These are phyloP conservation scores for Pythium monospermum DNA, from an alignment of 352 stramenopile species.

Conservation along the genomic window DNA sequence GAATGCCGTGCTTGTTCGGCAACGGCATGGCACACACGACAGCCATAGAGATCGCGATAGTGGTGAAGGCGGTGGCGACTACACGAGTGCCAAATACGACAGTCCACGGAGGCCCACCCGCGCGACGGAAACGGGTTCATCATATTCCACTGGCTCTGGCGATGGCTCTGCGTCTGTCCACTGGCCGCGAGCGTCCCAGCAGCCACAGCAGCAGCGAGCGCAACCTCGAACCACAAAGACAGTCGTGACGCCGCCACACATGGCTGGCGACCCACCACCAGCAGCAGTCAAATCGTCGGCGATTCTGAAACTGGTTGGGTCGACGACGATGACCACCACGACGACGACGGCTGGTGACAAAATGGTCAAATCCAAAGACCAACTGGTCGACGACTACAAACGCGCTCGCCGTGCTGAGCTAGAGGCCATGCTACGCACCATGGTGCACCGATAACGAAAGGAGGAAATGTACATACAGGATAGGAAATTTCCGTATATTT, in stretches of 20 bases:
- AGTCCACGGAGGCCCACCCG: background rate
- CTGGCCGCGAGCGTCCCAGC: background rate
- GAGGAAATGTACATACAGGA: background rate
- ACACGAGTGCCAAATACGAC: too few relatives aligned
- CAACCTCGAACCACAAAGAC: background rate
- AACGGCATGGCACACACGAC: too few relatives aligned
- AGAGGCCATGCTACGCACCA: slow-evolving; percentile 62
- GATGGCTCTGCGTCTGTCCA: background rate
- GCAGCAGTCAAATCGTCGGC: slow-evolving; percentile 26
- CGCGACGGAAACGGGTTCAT: too few relatives aligned
- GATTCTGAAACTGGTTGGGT: slow-evolving; percentile 55
- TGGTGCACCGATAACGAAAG: slow-evolving; percentile 30
- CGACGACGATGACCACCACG: slow-evolving; percentile 9
- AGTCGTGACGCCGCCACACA: too few relatives aligned
- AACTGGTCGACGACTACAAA: slow-evolving; percentile 64
- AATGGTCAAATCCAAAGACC: slow-evolving; percentile 41
- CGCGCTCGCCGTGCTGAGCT: slow-evolving; percentile 52
- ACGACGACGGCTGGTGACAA: too few relatives aligned
- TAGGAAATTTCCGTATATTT: too few relatives aligned
- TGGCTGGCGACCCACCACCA: background rate
- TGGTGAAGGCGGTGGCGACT: too few relatives aligned
- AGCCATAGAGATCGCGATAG: too few relatives aligned
- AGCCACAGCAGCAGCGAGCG: background rate
- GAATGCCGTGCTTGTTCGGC: background rate
- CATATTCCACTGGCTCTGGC: too few relatives aligned